phyloP scores from a whole-genome alignment of 2,329 filamentous ascomycete genomes.

The Ophiostoma novo-ulmi region DNA sequence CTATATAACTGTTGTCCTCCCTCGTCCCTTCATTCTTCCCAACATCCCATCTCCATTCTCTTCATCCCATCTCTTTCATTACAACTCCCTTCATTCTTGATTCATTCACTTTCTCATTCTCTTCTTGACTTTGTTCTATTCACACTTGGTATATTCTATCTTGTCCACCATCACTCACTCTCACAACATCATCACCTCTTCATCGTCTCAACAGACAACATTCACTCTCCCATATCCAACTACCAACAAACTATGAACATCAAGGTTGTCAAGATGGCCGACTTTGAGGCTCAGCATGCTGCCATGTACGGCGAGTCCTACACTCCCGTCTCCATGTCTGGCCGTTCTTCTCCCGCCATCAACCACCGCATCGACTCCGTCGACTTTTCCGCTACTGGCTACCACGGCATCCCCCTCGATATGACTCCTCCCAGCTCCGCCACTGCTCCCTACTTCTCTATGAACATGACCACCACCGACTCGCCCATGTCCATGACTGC shows the following conservation, averaged over 20 bases:
- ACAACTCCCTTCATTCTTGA: conserved; percentile 16
- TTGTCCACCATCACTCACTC: conserved; percentile 4
- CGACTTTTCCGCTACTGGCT: conserved; percentile 33
- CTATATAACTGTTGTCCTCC: conserved; percentile 22
- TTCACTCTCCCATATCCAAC: neutral
- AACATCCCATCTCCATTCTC: conserved; percentile 16
- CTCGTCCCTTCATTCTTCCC: conserved; percentile 25
- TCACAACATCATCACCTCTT: neutral
- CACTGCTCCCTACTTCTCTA: conserved; percentile 26
- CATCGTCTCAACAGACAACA: neutral
- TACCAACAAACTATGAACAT: conserved; percentile 32
- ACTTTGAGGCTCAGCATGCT: conserved; percentile 36
- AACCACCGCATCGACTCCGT: conserved; percentile 31
- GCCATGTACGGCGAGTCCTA: conserved; percentile 34
- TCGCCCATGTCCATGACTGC: conserved; percentile 14
- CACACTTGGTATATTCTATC: neutral
- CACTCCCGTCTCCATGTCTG: conserved; percentile 39
- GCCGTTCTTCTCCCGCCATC: conserved; percentile 41
- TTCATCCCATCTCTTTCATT: conserved; percentile 1
- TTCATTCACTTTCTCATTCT: conserved; percentile 10
- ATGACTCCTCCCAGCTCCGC: conserved; percentile 36
- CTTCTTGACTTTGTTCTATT: conserved; percentile 6
- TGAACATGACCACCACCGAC: conserved; percentile 18
- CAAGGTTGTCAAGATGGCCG: conserved; percentile 36
- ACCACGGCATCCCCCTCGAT: conserved; percentile 32